Conservation (phyloP, 805 yeast genomes). For the Candida montana region DNA sequence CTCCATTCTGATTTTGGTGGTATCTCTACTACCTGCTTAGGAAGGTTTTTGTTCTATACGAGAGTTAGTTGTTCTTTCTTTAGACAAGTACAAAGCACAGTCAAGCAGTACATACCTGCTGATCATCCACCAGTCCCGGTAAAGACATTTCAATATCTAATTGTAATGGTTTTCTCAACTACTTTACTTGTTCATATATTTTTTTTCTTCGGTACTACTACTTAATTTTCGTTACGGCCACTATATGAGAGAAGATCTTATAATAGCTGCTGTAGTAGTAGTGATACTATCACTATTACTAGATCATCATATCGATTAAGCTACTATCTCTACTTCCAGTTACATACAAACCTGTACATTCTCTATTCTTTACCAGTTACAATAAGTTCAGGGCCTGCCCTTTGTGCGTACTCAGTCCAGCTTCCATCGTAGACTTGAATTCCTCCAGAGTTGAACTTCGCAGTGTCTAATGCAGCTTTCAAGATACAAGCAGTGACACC, state of each 20-base stretch:
- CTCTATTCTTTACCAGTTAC: conserved; percentile 31
- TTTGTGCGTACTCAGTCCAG: conserved; percentile 84
- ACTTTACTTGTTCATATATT: not conserved
- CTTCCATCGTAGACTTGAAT: conserved; percentile 77
- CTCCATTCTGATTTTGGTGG: conserved; percentile 62
- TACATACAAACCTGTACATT: too few species aligned
- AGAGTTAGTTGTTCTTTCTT: too few species aligned
- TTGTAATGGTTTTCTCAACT: too few species aligned
- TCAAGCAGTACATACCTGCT: conserved; percentile 1
- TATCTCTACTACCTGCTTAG: conserved; percentile 16
- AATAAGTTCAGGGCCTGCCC: conserved; percentile 55
- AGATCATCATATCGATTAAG: too few species aligned
- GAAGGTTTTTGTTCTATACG: not conserved
- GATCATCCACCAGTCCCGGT: conserved; percentile 6
- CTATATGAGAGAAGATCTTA: too few species aligned
- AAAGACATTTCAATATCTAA: conserved; percentile 5
- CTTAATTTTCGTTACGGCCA: not conserved
- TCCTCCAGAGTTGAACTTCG: conserved; percentile 39
- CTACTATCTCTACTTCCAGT: too few species aligned
- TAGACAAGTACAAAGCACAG: too few species aligned
- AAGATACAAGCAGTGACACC: conserved; percentile 94
- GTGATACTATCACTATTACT: too few species aligned
- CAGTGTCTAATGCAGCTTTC: conserved; percentile 63
- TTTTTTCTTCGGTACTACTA: not conserved
- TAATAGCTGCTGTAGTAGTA: too few species aligned